Evolutionary conservation across 2,329 filamentous ascomycete species (phyloP), one percentile per base, ranked within the genome.

Genomic region (Fusarium sp.): DNA sequence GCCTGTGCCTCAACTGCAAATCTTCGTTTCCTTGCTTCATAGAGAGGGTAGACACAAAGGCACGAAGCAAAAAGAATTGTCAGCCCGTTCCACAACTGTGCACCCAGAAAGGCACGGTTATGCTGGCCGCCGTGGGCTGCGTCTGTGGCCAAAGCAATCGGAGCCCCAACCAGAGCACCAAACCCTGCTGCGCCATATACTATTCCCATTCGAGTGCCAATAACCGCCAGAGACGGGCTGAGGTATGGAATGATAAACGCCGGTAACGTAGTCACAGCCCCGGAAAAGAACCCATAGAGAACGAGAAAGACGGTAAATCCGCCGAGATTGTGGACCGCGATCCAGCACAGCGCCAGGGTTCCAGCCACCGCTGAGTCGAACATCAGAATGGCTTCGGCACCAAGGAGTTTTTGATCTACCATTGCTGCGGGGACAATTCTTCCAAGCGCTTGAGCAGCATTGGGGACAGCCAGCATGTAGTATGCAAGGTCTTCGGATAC

Each of bases 151-250:
- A 43, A 43, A 43, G 40, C 40, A 27, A 43, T 27, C 5, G 11
- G 40, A 27, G 40, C 27, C 40, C 40, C 40, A 4, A 43, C 23
- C 3, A 43, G 18, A 27, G 18, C 40, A 7, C 40, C 40, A 13
- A 43, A 43, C 6, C 40, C 40, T 43, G 16, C 40, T 27, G 10
- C 40, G 6, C 16, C 13, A 6, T 43, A 43, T 15, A 43, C 16
- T 6, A 56, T 44, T 12, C 48, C 64, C 16, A 64, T 61, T 12
- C 10, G n/a, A 23, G 40, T 43, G 6, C 40, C 10, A 18, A 43
- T 43, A 10, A 43, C 16, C 2, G 40, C n/a, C 12, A 18, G 23
- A 23, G 40, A 43, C 40, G 16, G 40, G 40, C 40, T 13, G 40
- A 43, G 40, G 13, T 43, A 18, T 43, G 40, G 40, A 23, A 43